Evolutionary conservation across 257 asterid species (phyloP), one percentile per base, ranked within the genome.

Genomic region (Thymus quinquecostatus): DNA sequence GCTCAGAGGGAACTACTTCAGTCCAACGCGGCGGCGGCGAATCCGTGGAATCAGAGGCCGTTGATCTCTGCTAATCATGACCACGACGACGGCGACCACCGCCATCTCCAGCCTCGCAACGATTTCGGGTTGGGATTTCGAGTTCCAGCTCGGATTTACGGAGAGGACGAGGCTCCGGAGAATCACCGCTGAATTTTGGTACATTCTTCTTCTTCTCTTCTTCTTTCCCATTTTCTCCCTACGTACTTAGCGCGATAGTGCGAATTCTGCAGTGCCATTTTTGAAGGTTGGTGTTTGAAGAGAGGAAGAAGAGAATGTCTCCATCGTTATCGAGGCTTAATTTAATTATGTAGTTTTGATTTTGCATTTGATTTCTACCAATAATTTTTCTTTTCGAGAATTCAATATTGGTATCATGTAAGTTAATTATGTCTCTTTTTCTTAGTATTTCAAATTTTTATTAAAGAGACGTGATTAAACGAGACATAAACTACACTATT

Each of bases 1-100:
- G 13, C 82, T 4, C 77, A 75, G 10, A 68, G 86, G 83, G 89
- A 72, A 66, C 68, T 81, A 79, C 84, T 82, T 78, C 87, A 80
- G 80, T 84, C 88, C 84, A 86, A 76, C 47, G 65, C 71, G 68
- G 65, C 51, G 40, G 29, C 14, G 3, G 3, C 3, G 21, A 75
- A 69, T 60, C 68, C 80, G 49, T 81, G 84, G 87, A 78, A 76
- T 57, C 79, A 79, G 63, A 77, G 80, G 72, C 74, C 72, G 28
- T 11, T 79, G 45, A 48, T 65, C 47, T 13, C 55, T 30, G 60
- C 34, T 8, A 51, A 71, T 38, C 58, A 60, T 38, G 21, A 21
- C 21, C 45, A 68, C 4, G 71, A 72, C 57, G 80, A 68, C 2
- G 78, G 59, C 38, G 38, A 34, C 4, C 38, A 34, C 38, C 38